These are phyloP conservation scores for Flaveria sonorensis DNA, from an alignment of 129 eudicot genomes.

Conservation along the genomic window DNA sequence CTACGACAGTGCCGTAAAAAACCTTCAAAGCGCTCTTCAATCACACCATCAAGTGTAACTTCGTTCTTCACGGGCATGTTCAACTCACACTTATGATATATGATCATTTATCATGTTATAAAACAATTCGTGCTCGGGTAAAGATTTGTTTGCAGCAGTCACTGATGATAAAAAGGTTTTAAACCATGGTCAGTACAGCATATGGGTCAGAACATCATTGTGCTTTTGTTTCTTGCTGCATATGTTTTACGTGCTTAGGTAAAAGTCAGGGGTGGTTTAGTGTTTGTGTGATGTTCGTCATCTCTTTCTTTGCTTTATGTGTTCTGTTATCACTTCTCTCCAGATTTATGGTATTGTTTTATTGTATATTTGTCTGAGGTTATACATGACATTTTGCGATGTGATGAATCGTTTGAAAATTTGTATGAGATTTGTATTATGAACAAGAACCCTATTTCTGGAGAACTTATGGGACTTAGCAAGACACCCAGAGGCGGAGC, in stretches of 20 bases:
- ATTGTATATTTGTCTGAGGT: conserved; percentile 16
- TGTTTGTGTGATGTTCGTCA: conserved; percentile 14
- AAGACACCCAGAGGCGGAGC: no score
- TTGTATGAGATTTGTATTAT: neutral
- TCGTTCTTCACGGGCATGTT: conserved; percentile 5
- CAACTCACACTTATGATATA: conserved; percentile 12
- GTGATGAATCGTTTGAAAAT: neutral
- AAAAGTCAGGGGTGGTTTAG: neutral
- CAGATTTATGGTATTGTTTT: conserved; percentile 3
- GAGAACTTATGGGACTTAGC: no score
- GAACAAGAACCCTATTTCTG: no score
- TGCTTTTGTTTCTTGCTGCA: neutral
- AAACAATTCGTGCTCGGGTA: conserved; percentile 5
- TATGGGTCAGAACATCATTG: neutral
- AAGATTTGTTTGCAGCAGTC: conserved; percentile 12
- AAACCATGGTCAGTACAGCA: neutral
- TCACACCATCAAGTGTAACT: conserved; percentile 45
- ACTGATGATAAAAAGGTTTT: conserved; percentile 5
- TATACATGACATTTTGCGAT: conserved; percentile 7
- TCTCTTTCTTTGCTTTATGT: conserved; percentile 21
- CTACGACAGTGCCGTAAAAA: conserved; percentile 79
- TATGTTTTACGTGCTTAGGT: neutral
- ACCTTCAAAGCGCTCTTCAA: conserved; percentile 59
- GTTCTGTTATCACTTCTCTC: neutral
- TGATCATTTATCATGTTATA: neutral